Evolutionary conservation across 2,329 filamentous ascomycete species (phyloP), one percentile per base, ranked within the genome.

Genomic region (Cordyceps cateniannulata): DNA sequence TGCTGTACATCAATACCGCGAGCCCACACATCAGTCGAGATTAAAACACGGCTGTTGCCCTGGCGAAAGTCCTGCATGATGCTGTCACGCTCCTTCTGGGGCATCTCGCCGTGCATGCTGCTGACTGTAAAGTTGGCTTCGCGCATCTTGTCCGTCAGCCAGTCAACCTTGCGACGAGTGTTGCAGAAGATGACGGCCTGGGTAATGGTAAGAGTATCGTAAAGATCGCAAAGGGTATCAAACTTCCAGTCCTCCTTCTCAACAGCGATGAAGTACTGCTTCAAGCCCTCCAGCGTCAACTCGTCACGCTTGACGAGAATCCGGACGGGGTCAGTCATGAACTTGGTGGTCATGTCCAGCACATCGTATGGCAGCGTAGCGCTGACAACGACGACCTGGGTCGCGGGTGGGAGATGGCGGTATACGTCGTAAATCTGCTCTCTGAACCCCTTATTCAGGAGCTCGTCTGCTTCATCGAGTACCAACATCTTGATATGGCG

Each of bases 221-320:
- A 99, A 62, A 99, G 87, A 78, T 99, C 95, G 76, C 92, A 98
- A 5, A 99, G 86, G 3, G 95, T 99, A 74, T 99, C 95, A 69
- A 99, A 96, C 76, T 99, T 99, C 95, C 95, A 99, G 74, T 98
- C 95, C 76, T 99, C 95, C 81, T 97, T 98, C 77, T 99, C 95
- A 22, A 98, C 95, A 1, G 95, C 95, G 69, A 99, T 98, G 74
- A 97, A 99, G 81, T 97, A 99, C 75, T 99, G 95, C 80, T 98
- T 98, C 56, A 99, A 82, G 62, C 95, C 95, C 78, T 98, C 95
- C 55, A 99, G 85, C 2, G 95, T 99, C 81, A 99, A 79, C 75
- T 99, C 95, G 76, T 98, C 95, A 87, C 93, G 93, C 86, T 98
- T 97, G 74, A 98, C 93, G 27, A 98, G 84, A 71, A 98, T 96